Conservation (phyloP, 768 basidiomycete species). For the Naganishia kalamii region DNA sequence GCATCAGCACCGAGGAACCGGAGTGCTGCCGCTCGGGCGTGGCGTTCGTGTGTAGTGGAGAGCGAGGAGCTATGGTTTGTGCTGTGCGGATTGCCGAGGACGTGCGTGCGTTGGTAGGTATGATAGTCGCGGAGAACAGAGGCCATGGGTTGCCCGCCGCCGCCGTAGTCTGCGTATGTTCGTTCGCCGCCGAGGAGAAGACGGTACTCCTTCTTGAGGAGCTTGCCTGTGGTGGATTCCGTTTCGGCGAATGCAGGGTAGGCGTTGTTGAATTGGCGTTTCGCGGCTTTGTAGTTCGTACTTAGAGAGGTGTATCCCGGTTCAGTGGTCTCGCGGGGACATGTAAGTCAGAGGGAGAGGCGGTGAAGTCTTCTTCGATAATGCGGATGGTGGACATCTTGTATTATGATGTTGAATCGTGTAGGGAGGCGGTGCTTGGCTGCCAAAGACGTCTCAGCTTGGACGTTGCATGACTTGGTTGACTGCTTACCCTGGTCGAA, state of each 20-base stretch:
- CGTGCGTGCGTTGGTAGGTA: slow-evolving; percentile 52
- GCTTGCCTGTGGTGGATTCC: not conserved
- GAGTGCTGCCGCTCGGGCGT: slow-evolving; percentile 67
- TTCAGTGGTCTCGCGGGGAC: too few relatives aligned
- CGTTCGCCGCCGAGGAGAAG: not conserved
- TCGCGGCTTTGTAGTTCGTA: not conserved
- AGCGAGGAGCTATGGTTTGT: slow-evolving; percentile 46
- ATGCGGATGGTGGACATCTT: too few relatives aligned
- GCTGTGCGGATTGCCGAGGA: not conserved
- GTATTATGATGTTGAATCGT: too few relatives aligned
- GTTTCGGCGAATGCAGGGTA: not conserved
- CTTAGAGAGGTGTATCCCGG: not conserved
- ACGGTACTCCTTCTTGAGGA: not conserved
- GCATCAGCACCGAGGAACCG: slow-evolving; percentile 69
- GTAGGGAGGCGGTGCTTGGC: too few relatives aligned
- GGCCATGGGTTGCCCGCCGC: not conserved
- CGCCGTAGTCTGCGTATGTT: not conserved
- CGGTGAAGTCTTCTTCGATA: too few relatives aligned
- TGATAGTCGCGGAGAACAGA: slow-evolving; percentile 2
- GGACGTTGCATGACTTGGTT: too few relatives aligned
- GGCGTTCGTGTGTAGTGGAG: slow-evolving; percentile 60
- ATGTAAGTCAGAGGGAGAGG: not conserved
- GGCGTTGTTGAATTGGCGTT: not conserved
- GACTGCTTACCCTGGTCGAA: too few relatives aligned
- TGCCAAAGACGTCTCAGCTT: too few relatives aligned